These are phyloP conservation scores for Leccinellum rugosiceps DNA, from an alignment of 768 basidiomycete species.

Conservation along the genomic window DNA sequence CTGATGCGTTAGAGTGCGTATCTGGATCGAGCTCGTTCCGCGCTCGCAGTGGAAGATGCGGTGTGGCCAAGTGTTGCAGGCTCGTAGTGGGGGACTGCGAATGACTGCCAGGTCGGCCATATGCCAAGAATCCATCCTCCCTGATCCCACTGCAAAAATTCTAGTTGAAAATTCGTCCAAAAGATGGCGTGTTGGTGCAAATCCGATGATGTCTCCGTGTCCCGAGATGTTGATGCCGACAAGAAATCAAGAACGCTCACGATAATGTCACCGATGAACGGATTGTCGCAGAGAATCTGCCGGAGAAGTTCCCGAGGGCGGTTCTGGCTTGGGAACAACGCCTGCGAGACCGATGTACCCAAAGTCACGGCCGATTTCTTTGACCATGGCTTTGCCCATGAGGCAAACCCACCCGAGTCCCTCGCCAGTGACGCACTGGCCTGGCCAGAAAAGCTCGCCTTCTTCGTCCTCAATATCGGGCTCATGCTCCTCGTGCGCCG, in stretches of 20 bases:
- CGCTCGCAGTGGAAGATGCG: slow-evolving; percentile 18
- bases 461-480: slow-evolving; percentile 84
- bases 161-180: slow-evolving; percentile 28
- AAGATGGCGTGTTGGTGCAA: slow-evolving; percentile 22
- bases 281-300: slow-evolving; percentile 32
- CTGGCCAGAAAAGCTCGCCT: slow-evolving; percentile 84
- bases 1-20: slow-evolving; percentile 12
- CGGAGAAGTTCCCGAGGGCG: slow-evolving; percentile 30
- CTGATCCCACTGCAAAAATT: slow-evolving; percentile 11
- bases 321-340: slow-evolving; percentile 66
- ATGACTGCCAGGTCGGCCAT: slow-evolving; percentile 12
- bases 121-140: slow-evolving; percentile 17
- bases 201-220: slow-evolving; percentile 25
- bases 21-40: slow-evolving; percentile 23
- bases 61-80: slow-evolving; percentile 9
- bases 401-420: slow-evolving; percentile 86
- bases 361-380: slow-evolving; percentile 72
- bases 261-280: slow-evolving; percentile 28
- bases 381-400: slow-evolving; percentile 84
- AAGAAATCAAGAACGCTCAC: slow-evolving; percentile 24
- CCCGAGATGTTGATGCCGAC: slow-evolving; percentile 28
- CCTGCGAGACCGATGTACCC: slow-evolving; percentile 72
- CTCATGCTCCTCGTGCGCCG: slow-evolving; percentile 67
- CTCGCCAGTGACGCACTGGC: slow-evolving; percentile 67
- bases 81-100: slow-evolving; percentile 5